Base-by-base conservation (phyloP, 2,329 filamentous ascomycete genomes). In the Colletotrichum aenigma region DNA sequence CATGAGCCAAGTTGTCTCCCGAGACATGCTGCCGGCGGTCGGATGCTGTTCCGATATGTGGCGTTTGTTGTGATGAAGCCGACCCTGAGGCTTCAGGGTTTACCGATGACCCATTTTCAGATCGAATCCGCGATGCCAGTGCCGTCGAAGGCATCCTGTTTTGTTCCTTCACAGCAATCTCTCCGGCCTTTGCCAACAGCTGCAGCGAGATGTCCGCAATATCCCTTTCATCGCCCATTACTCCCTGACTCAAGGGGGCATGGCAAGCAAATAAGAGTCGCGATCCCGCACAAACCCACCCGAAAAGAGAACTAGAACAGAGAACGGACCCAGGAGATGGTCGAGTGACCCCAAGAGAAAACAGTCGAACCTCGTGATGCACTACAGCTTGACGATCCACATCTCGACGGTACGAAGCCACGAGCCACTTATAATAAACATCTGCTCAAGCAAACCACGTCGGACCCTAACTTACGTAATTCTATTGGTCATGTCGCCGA, bases 391-490 rank as follows among this genome's bases (percentile, higher is more conserved):
- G 9, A 61, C 30, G 28, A 28, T 65, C 64, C 70, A 68, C 64
- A 64, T 68, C 26, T 24, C n/a, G 28, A 75, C 30, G 58, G 24
- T 26, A 73, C 64, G 32, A 68, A 71, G 36, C 30, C 21, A 58
- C 30, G 66, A 34, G 62, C 18, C 34, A 68, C 34, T 60, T 75
- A 73, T 65, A 52, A 52, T 52, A 73, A 61, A 72, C 38, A 10
- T 48, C n/a, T 18, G 62, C 10, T 38, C 56, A 64, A 56, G 70
- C 26, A 48, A 43, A 28, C 43, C 9, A 48, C 21, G 43, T 43
- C 28, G 61, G 21, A 28, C 32, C 64, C 21, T 32, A 26, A 72
- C 26, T 75, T 75, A 75, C 73, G 73, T 73, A 75, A 75, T 75
- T 73, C 56, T 38, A 73, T 73, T 75, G 73, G 70, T 75, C 70